phyloP scores from a whole-genome alignment of 768 basidiomycete genomes.

The Phanerodontia chrysosporium region DNA sequence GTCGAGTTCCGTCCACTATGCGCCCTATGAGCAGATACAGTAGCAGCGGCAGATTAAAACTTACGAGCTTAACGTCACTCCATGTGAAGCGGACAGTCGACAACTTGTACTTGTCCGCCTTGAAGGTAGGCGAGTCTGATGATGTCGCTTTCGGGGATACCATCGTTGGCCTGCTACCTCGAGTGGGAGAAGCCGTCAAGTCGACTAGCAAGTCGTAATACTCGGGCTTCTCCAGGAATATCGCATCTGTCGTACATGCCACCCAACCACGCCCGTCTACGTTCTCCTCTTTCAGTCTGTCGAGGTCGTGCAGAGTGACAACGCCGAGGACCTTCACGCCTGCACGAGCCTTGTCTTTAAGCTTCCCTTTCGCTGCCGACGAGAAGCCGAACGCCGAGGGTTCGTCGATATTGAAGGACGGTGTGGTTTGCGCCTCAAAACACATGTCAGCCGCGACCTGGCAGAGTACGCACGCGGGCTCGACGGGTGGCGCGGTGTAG shows the following conservation, averaged over 20 bases:
- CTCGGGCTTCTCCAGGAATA: slow-evolving; percentile 76
- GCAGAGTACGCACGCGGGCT: slow-evolving; percentile 70
- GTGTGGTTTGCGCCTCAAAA: slow-evolving; percentile 37
- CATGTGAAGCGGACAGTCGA: slow-evolving; percentile 71
- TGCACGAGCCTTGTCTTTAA: slow-evolving; percentile 40
- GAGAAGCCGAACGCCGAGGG: neutral
- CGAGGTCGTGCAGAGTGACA: slow-evolving; percentile 73
- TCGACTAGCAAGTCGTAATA: slow-evolving; percentile 82
- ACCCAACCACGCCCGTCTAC: slow-evolving; percentile 72
- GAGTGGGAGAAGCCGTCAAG: slow-evolving; percentile 59
- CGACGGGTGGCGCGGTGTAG: slow-evolving; percentile 75
- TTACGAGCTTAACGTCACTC: slow-evolving; percentile 75
- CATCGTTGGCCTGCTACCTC: slow-evolving; percentile 61
- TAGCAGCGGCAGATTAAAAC: slow-evolving; percentile 17
- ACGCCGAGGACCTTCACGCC: slow-evolving; percentile 72
- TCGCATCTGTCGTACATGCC: slow-evolving; percentile 81
- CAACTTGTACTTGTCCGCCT: slow-evolving; percentile 49
- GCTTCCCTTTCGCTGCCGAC: slow-evolving; percentile 12
- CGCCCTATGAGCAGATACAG: neutral
- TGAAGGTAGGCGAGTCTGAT: slow-evolving; percentile 30
- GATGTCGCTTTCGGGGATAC: slow-evolving; percentile 47
- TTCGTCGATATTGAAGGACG: neutral
- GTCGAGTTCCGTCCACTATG: slow-evolving; percentile 78
- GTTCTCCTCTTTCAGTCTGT: slow-evolving; percentile 53
- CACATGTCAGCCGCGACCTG: slow-evolving; percentile 59